These are phyloP conservation scores for Erodium chrysanthum DNA, from an alignment of 441 rosid genomes.

Conservation along the genomic window DNA sequence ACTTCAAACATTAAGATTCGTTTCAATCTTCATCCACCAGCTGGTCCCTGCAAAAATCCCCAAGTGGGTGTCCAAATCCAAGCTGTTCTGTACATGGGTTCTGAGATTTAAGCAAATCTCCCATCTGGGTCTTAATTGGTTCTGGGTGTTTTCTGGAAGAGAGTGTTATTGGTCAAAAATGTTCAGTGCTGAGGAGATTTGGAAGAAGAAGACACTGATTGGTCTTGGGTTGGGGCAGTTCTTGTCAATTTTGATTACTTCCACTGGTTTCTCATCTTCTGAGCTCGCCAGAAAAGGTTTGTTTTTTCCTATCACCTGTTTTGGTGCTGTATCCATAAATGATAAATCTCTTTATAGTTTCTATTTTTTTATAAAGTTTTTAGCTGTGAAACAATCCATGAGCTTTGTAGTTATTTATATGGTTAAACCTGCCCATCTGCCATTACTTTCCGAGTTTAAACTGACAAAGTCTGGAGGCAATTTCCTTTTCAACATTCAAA, in stretches of 20 bases:
- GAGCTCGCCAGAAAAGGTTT: constrained; percentile 53
- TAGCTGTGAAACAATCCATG: background rate
- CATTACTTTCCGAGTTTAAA: too few relatives aligned
- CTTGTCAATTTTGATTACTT: constrained; percentile 58
- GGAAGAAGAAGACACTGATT: constrained; percentile 46
- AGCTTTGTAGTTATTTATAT: background rate
- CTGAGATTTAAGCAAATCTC: background rate
- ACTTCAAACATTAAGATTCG: background rate
- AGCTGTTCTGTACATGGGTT: background rate
- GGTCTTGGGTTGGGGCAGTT: constrained; percentile 75
- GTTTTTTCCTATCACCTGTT: constrained; percentile 8
- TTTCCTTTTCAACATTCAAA: too few relatives aligned
- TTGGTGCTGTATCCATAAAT: background rate
- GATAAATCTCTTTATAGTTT: background rate
- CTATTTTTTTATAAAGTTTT: too few relatives aligned
- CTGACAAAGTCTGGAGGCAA: too few relatives aligned
- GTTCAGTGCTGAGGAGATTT: constrained; percentile 35
- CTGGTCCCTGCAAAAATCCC: background rate
- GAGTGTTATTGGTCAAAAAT: constrained; percentile 8
- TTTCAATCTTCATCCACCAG: background rate
- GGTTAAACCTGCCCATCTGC: too few relatives aligned
- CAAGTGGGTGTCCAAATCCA: background rate
- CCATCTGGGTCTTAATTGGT: background rate
- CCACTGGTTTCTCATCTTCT: constrained; percentile 55
- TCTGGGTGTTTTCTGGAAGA: too few relatives aligned